phyloP scores from a whole-genome alignment of 2,329 filamentous ascomycete species.

The Diaporthe capsici region DNA sequence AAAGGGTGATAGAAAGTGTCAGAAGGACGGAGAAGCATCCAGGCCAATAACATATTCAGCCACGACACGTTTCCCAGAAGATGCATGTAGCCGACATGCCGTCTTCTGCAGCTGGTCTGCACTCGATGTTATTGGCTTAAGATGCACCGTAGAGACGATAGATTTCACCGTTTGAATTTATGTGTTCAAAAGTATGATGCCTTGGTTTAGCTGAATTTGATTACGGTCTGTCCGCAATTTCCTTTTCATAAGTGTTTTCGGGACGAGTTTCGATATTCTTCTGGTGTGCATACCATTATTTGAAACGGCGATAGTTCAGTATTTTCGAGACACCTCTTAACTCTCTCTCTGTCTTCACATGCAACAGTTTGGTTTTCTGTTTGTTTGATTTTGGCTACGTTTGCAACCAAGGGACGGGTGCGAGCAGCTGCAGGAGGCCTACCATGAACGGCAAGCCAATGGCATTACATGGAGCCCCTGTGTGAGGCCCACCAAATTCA shows the following conservation, averaged over 20 bases:
- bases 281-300: not conserved
- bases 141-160: not conserved
- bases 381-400: not conserved
- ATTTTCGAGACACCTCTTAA: not conserved
- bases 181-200: not conserved
- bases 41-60: not conserved
- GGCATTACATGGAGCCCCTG: not conserved
- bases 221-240: not conserved
- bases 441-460: conserved; percentile 4
- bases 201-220: not conserved
- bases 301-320: not conserved
- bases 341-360: too few species aligned
- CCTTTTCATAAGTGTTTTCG: not conserved
- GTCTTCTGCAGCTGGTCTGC: not conserved
- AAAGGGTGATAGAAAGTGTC: not conserved
- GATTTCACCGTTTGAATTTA: not conserved
- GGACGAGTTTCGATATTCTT: too few species aligned
- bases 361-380: too few species aligned
- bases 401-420: not conserved
- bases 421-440: conserved; percentile 26
- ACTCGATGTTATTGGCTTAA: not conserved
- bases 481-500: conserved; percentile 1
- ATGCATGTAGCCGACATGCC: not conserved
- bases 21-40: not conserved
- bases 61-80: not conserved